Percentiles rank a stretch among this genome's conserved stretches.
These are phyloP conservation scores for Stephania japonica DNA, from an alignment of 164 flowering plant genomes.

Conservation along the genomic window DNA sequence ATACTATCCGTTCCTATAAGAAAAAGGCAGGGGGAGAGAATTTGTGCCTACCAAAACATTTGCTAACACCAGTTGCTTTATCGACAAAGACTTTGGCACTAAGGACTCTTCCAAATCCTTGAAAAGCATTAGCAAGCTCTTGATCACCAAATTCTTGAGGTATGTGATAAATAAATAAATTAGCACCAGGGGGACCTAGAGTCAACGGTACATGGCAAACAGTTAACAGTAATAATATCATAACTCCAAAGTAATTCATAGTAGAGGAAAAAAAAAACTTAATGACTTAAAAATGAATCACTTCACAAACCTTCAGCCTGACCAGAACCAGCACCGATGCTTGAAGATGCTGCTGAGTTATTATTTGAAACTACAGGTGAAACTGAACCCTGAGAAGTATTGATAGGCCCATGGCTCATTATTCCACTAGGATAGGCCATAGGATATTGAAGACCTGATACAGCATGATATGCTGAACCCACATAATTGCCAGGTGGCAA, in stretches of 20 bases:
- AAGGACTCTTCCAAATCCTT: conserved; percentile 75
- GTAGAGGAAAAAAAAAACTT: background rate
- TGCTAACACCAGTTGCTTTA: conserved; percentile 94
- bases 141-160: conserved; percentile 98
- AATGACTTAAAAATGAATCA: background rate
- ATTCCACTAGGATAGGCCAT: conserved; percentile 73
- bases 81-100: conserved; percentile 98
- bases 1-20: background rate
- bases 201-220: conserved; percentile 9
- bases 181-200: conserved; percentile 97
- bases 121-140: conserved; percentile 86
- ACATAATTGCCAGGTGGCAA: conserved; percentile 59
- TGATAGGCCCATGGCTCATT: conserved; percentile 53
- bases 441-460: conserved; percentile 75
- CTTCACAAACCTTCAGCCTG: conserved; percentile 79
- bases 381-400: conserved; percentile 52
- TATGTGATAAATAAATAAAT: conserved; percentile 93
- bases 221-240: conserved; percentile 2
- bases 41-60: conserved; percentile 78
- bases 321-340: conserved; percentile 48
- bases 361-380: conserved; percentile 36
- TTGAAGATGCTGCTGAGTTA: conserved; percentile 47
- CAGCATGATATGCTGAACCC: conserved; percentile 62
- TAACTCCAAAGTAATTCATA: background rate
- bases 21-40: conserved; percentile 7